phyloP scores from a whole-genome alignment of 2,329 filamentous ascomycete species.

The Clarireedia sp. region DNA sequence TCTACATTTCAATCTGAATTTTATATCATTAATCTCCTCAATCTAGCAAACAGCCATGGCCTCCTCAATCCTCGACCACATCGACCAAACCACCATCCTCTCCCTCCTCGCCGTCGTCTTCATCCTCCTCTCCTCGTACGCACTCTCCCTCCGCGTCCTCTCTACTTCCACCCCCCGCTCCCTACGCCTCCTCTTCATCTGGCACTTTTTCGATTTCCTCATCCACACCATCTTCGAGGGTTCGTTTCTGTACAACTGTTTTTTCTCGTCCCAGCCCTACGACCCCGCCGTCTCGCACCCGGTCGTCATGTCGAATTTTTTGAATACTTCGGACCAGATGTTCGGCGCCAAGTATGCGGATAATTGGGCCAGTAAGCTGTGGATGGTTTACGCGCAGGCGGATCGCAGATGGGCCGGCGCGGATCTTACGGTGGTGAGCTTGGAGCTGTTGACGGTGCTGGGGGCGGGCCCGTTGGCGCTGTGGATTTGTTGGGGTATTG shows the following conservation, averaged over 20 bases:
- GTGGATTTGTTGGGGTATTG: constrained; percentile 53
- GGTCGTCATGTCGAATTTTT: constrained; percentile 35
- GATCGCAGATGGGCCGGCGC: constrained; percentile 56
- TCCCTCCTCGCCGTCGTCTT: constrained; percentile 49
- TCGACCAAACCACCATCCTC: constrained; percentile 51
- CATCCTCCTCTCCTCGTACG: constrained; percentile 44
- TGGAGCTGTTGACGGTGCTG: constrained; percentile 59
- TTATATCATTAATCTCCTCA: background rate
- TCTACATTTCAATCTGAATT: too few relatives aligned
- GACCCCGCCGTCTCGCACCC: constrained; percentile 32
- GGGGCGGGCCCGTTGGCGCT: constrained; percentile 52
- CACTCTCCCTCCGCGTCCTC: constrained; percentile 38
- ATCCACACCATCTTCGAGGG: constrained; percentile 90
- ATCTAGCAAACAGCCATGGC: background rate
- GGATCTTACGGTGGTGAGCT: constrained; percentile 53
- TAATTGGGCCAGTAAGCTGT: constrained; percentile 49
- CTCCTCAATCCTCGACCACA: constrained; percentile 32
- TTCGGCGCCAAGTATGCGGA: constrained; percentile 49
- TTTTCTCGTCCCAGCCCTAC: constrained; percentile 56
- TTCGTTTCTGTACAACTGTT: constrained; percentile 87
- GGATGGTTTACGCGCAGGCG: constrained; percentile 62
- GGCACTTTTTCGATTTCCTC: constrained; percentile 88
- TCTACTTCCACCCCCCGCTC: constrained; percentile 34
- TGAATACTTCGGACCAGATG: constrained; percentile 40
- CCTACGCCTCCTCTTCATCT: constrained; percentile 76